Evolutionary conservation across 2,329 filamentous ascomycete species (phyloP).

Genomic region (Diaporthe capsici): DNA sequence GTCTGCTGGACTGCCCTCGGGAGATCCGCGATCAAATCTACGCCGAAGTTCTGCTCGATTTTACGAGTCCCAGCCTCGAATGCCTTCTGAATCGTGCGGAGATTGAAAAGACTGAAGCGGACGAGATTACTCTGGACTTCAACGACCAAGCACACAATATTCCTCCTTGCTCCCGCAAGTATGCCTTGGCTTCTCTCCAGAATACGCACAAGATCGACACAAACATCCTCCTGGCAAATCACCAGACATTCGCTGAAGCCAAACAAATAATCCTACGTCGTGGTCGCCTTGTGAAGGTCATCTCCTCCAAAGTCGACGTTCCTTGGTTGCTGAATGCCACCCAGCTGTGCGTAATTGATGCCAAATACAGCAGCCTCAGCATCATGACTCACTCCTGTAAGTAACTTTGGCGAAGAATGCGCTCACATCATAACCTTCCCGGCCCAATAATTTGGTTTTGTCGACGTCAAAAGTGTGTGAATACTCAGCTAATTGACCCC

Average conservation of each 20-base stretch:
- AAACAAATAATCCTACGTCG: not conserved
- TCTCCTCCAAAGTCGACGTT: not conserved
- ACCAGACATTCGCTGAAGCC: not conserved
- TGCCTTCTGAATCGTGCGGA: not conserved
- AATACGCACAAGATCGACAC: not conserved
- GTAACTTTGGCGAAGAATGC: not conserved
- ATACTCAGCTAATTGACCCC: not conserved
- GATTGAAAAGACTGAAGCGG: not conserved
- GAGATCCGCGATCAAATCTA: conserved; percentile 6
- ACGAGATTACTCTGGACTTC: too few relatives aligned
- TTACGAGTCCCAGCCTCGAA: not conserved
- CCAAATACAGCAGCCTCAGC: not conserved
- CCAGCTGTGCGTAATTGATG: not conserved
- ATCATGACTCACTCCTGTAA: not conserved
- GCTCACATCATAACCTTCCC: too few relatives aligned
- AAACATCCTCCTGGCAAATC: not conserved
- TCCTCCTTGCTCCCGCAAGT: not conserved
- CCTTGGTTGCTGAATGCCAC: not conserved
- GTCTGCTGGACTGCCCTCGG: not conserved
- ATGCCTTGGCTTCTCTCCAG: accelerated
- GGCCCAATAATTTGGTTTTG: too few relatives aligned
- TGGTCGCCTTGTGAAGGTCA: not conserved
- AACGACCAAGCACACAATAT: not conserved
- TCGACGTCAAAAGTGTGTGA: too few relatives aligned
- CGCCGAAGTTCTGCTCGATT: not conserved